These are phyloP conservation scores for Kwoniella mangroviensis DNA, from an alignment of 768 basidiomycete genomes.

Conservation along the genomic window DNA sequence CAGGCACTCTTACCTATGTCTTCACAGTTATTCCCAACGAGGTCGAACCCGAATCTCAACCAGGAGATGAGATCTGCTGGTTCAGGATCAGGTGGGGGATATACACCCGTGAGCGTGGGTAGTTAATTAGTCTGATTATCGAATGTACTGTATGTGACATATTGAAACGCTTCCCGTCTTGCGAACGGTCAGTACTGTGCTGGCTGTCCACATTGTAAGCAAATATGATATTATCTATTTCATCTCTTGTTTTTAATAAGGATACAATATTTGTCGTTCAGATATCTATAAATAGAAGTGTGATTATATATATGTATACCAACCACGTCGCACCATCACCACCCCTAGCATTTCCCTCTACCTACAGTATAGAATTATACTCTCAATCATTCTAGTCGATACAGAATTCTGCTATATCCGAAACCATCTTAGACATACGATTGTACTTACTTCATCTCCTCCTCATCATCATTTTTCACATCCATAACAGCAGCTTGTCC, in stretches of 20 bases:
- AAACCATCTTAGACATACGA: background rate
- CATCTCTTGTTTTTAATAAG: no score
- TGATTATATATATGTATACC: no score
- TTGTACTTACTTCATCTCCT: background rate
- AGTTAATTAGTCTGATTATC: background rate
- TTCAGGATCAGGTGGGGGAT: background rate
- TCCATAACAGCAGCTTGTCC: background rate
- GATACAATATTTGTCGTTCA: no score
- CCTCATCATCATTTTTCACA: background rate
- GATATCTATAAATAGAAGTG: no score
- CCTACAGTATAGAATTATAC: no score
- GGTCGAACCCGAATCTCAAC: background rate
- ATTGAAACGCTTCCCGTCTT: background rate
- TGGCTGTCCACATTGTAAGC: no score
- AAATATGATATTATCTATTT: no score
- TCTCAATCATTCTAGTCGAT: background rate
- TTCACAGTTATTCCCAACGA: slow-evolving; percentile 7
- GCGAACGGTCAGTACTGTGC: no score
- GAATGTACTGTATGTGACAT: slow-evolving; percentile 2
- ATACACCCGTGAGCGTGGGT: slow-evolving; percentile 21
- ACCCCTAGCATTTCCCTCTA: no score
- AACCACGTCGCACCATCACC: no score
- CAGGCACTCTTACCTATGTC: slow-evolving; percentile 38
- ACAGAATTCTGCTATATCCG: background rate
- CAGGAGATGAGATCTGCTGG: slow-evolving; percentile 1